Percentiles rank a stretch among this genome's conserved stretches.
These are phyloP conservation scores for Chlorella sp. DNA, from an alignment of 139 green algal species.

Conservation along the genomic window DNA sequence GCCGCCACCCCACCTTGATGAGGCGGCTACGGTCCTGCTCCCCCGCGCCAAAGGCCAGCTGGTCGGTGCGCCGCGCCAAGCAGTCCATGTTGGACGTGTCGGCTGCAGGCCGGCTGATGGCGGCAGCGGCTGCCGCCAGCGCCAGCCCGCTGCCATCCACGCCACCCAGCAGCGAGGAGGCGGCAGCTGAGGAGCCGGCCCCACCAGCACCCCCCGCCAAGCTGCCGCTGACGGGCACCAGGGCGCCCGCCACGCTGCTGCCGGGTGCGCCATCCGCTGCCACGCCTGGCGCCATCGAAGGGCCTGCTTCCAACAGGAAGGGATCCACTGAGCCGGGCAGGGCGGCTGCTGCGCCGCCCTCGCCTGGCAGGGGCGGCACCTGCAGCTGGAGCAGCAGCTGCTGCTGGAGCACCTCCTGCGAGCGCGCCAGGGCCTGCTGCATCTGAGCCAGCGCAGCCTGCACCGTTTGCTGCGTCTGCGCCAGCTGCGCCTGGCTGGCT, in stretches of 20 bases:
- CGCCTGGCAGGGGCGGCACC: neutral
- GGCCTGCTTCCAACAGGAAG: neutral
- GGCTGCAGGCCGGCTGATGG: constrained; percentile 25
- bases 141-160: constrained; percentile 12
- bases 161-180: neutral
- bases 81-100: constrained; percentile 46
- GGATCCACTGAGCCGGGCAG: too few species aligned
- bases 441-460: too few species aligned
- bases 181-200: neutral
- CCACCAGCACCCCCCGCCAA: neutral
- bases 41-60: constrained; percentile 55
- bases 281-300: neutral
- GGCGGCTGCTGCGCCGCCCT: neutral
- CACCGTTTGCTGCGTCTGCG: too few species aligned
- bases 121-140: constrained; percentile 16
- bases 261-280: neutral
- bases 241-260: neutral
- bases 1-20: constrained; percentile 31
- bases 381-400: too few species aligned
- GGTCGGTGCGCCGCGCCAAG: constrained; percentile 56
- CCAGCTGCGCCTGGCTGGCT: too few species aligned
- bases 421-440: too few species aligned
- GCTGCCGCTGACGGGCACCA: neutral
- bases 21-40: constrained; percentile 64
- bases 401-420: too few species aligned